These are phyloP conservation scores for Arthrinium phaeospermum DNA, from an alignment of 2,329 filamentous ascomycete species.

Conservation along the genomic window DNA sequence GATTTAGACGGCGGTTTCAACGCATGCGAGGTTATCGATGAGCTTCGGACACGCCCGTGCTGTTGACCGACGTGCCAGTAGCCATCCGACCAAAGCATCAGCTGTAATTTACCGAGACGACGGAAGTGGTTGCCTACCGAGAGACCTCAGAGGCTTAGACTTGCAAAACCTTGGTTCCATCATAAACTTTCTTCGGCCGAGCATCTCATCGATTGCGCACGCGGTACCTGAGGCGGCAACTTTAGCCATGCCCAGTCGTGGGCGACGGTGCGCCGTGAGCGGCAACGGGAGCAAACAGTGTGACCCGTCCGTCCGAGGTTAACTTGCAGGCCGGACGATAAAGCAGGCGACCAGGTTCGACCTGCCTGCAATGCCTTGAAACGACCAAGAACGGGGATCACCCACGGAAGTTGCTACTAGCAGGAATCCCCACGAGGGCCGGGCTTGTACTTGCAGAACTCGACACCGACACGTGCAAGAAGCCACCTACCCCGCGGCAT, in stretches of 20 bases:
- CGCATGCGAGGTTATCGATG: neutral
- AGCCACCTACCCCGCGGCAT: neutral
- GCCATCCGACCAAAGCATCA: neutral
- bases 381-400: neutral
- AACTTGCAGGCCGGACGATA: neutral
- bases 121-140: neutral
- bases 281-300: neutral
- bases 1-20: neutral
- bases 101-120: neutral
- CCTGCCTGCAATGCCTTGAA: neutral
- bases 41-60: neutral
- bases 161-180: neutral
- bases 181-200: conserved; percentile 2
- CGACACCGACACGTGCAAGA: neutral
- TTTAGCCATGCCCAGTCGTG: neutral
- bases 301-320: neutral
- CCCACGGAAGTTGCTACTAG: neutral
- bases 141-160: neutral
- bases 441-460: neutral
- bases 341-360: neutral
- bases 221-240: too few species aligned
- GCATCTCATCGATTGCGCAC: neutral
- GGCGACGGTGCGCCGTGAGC: neutral
- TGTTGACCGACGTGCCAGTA: neutral
- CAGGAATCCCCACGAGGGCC: neutral